These are phyloP conservation scores for Sphaerobolus stellatus DNA, from an alignment of 1,284 basidiomycete genomes.

Conservation along the genomic window DNA sequence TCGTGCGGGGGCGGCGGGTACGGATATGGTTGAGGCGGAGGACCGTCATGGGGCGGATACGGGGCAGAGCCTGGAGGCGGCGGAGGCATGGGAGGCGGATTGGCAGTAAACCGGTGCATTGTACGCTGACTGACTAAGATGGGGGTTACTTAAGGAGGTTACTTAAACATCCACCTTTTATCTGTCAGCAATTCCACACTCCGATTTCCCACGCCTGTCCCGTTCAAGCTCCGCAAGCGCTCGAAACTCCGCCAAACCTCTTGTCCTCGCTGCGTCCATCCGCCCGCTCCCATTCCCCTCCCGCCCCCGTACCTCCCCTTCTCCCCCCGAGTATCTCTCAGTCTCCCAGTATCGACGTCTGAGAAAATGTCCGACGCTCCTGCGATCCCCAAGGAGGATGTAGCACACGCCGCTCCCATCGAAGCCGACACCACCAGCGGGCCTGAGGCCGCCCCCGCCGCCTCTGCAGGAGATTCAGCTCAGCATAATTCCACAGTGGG, in stretches of 20 bases:
- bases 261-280: constrained; percentile 1
- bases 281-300: not conserved
- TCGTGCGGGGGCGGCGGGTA: constrained; percentile 11
- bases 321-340: not conserved
- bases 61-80: not conserved
- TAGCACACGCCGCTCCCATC: not conserved
- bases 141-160: constrained; percentile 8
- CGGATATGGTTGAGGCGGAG: constrained; percentile 7
- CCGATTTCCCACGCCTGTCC: constrained; percentile 1
- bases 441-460: not conserved
- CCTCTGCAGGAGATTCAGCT: not conserved
- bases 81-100: constrained; percentile 3
- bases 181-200: constrained; percentile 5
- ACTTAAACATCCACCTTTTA: constrained; percentile 11
- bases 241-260: not conserved
- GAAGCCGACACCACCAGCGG: not conserved
- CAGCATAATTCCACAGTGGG: not conserved
- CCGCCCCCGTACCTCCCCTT: too few relatives aligned
- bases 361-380: constrained; percentile 3
- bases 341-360: too few relatives aligned
- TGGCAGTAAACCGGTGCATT: constrained; percentile 13
- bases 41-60: constrained; percentile 7
- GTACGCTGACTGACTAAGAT: constrained; percentile 5
- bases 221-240: constrained; percentile 1
- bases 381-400: not conserved